phyloP scores from a whole-genome alignment of 169 alveolate genomes.

The Cystoisospora suis region DNA sequence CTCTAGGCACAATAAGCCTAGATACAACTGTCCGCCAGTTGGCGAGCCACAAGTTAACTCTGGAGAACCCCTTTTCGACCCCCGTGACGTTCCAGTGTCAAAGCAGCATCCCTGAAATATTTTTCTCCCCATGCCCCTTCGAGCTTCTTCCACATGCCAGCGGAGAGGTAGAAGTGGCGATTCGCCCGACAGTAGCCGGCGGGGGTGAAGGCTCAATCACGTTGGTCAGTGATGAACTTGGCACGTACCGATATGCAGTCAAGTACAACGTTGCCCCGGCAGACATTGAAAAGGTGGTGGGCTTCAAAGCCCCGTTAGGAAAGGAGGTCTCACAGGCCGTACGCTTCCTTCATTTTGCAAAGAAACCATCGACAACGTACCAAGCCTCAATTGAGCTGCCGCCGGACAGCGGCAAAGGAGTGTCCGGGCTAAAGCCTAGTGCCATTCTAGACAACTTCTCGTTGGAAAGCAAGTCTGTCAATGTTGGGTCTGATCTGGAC shows the following conservation, averaged over 20 bases:
- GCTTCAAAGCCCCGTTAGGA: slow-evolving; percentile 66
- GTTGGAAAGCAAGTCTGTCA: slow-evolving; percentile 46
- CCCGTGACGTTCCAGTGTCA: slow-evolving; percentile 37
- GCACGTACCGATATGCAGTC: slow-evolving; percentile 48
- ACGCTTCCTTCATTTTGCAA: slow-evolving; percentile 65
- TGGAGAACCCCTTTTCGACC: slow-evolving; percentile 31
- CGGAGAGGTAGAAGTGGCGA: slow-evolving; percentile 36
- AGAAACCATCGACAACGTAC: slow-evolving; percentile 48
- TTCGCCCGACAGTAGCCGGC: slow-evolving; percentile 56
- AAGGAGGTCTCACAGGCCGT: slow-evolving; percentile 37
- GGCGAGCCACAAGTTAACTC: slow-evolving; percentile 10
- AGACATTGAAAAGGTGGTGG: slow-evolving; percentile 51
- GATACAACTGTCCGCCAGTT: slow-evolving; percentile 50
- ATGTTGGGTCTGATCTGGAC: slow-evolving; percentile 37
- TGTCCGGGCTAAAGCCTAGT: background rate
- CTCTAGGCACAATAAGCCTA: slow-evolving; percentile 37
- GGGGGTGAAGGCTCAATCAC: slow-evolving; percentile 36
- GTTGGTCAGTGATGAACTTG: slow-evolving; percentile 57
- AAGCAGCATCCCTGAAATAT: slow-evolving; percentile 45
- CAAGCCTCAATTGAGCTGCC: slow-evolving; percentile 42
- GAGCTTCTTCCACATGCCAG: slow-evolving; percentile 39
- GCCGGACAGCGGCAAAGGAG: background rate
- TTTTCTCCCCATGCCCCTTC: slow-evolving; percentile 50
- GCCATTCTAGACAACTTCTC: slow-evolving; percentile 24
- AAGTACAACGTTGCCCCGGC: slow-evolving; percentile 32